phyloP scores from a whole-genome alignment of 108 stramenopile genomes.

The Mediolabrus comicus region DNA sequence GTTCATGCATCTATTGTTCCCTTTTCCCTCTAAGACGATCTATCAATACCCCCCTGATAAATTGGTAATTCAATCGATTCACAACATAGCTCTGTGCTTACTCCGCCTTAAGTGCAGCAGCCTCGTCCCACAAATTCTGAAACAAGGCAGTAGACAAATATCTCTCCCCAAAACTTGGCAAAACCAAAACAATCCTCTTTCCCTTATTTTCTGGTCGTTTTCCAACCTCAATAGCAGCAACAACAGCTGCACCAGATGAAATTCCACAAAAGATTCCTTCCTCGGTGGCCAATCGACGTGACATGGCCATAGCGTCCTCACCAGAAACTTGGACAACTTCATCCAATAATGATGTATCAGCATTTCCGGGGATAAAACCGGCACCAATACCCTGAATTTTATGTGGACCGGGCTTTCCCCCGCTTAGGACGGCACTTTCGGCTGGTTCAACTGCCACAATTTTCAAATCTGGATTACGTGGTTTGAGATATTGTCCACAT shows the following conservation, averaged over 20 bases:
- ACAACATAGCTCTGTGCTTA: slow-evolving; percentile 2
- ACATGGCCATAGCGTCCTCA: slow-evolving; percentile 68
- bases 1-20: too few relatives aligned
- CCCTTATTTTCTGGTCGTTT: slow-evolving; percentile 66
- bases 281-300: slow-evolving; percentile 57
- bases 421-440: slow-evolving; percentile 68
- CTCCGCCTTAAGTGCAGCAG: slow-evolving; percentile 71
- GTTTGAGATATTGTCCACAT: slow-evolving; percentile 70
- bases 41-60: neutral
- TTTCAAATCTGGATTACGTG: slow-evolving; percentile 67
- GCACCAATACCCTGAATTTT: slow-evolving; percentile 93
- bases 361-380: slow-evolving; percentile 86
- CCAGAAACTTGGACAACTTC: slow-evolving; percentile 63
- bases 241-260: slow-evolving; percentile 70
- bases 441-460: slow-evolving; percentile 76
- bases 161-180: slow-evolving; percentile 70
- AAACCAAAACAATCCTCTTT: slow-evolving; percentile 68
- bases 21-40: neutral
- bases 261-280: slow-evolving; percentile 80
- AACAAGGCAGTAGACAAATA: slow-evolving; percentile 73
- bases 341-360: slow-evolving; percentile 74
- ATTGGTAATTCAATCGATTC: too few relatives aligned
- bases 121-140: slow-evolving; percentile 93
- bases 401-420: slow-evolving; percentile 79
- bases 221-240: slow-evolving; percentile 66